Evolutionary conservation across 108 stramenopile species (phyloP).

Genomic region (Licmophora abbreviata): DNA sequence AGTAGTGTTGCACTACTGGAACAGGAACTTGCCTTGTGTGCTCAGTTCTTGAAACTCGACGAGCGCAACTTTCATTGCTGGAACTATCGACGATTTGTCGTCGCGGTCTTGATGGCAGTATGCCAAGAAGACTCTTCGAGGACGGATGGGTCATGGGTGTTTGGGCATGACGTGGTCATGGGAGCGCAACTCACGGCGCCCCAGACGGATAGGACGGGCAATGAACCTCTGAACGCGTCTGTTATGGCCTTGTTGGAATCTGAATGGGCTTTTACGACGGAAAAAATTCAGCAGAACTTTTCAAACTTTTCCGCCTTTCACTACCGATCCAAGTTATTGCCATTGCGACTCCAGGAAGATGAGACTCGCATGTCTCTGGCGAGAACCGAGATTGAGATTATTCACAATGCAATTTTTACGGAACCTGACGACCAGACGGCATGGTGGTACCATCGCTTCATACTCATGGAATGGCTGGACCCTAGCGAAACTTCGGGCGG

Average conservation of each 20-base stretch:
- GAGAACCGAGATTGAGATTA: conserved; percentile 45
- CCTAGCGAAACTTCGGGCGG: neutral
- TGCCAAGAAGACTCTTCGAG: conserved; percentile 3
- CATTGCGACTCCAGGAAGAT: conserved; percentile 22
- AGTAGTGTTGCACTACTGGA: conserved; percentile 16
- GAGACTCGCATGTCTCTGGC: conserved; percentile 10
- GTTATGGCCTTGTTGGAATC: conserved; percentile 26
- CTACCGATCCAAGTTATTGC: conserved; percentile 81
- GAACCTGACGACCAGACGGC: conserved; percentile 97
- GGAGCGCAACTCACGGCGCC: conserved; percentile 39
- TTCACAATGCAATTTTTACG: conserved; percentile 87
- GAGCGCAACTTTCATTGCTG: conserved; percentile 99
- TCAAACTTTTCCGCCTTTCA: conserved; percentile 98
- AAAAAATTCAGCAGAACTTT: conserved; percentile 87
- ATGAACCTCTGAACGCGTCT: conserved; percentile 9
- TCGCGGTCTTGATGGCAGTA: conserved; percentile 29
- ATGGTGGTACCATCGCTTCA: conserved; percentile 93
- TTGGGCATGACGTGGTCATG: conserved; percentile 18
- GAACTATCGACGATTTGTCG: conserved; percentile 92
- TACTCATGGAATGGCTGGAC: too few species aligned
- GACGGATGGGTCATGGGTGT: conserved; percentile 7
- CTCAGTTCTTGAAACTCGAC: conserved; percentile 74
- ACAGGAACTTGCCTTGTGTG: conserved; percentile 75
- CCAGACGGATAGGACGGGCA: neutral
- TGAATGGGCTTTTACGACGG: conserved; percentile 86